These are phyloP conservation scores for Verticillium zaregamsianum DNA, from an alignment of 2,329 filamentous ascomycete species.

Conservation along the genomic window DNA sequence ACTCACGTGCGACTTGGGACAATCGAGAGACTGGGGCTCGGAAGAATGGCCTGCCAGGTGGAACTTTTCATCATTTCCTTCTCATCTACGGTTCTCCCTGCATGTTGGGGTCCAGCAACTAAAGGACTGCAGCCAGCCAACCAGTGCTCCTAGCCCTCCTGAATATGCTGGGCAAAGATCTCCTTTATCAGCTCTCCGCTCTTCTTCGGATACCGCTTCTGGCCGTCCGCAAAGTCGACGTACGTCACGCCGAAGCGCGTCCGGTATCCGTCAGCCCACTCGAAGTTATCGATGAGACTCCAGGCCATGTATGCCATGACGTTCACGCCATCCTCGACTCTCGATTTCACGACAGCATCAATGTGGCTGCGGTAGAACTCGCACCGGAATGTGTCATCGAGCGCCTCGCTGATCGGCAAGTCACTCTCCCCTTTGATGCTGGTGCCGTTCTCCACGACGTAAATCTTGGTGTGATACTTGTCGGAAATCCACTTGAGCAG, in stretches of 20 bases:
- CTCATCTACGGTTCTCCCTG: no score
- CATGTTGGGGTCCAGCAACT: no score
- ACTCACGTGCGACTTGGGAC: no score
- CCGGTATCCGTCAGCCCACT: conserved; percentile 16
- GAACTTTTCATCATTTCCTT: no score
- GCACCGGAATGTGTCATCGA: conserved; percentile 13
- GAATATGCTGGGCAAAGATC: no score
- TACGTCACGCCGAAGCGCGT: conserved; percentile 22
- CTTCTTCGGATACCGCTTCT: conserved; percentile 15
- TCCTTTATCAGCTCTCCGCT: neutral
- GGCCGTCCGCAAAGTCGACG: conserved; percentile 22
- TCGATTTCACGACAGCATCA: no score
- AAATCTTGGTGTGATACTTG: conserved; percentile 21
- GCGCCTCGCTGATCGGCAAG: conserved; percentile 4
- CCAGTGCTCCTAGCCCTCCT: no score
- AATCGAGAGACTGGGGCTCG: no score
- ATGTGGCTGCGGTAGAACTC: conserved; percentile 12
- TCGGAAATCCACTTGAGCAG: conserved; percentile 20
- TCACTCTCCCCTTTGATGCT: conserved; percentile 20
- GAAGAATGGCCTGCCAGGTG: no score
- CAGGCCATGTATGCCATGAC: conserved; percentile 30
- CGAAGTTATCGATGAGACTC: conserved; percentile 30
- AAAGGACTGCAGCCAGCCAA: no score
- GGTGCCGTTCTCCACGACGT: conserved; percentile 26
- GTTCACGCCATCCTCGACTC: conserved; percentile 17